Base-by-base conservation (phyloP, 306 rosid species). In the Lathyrus oleraceus region DNA sequence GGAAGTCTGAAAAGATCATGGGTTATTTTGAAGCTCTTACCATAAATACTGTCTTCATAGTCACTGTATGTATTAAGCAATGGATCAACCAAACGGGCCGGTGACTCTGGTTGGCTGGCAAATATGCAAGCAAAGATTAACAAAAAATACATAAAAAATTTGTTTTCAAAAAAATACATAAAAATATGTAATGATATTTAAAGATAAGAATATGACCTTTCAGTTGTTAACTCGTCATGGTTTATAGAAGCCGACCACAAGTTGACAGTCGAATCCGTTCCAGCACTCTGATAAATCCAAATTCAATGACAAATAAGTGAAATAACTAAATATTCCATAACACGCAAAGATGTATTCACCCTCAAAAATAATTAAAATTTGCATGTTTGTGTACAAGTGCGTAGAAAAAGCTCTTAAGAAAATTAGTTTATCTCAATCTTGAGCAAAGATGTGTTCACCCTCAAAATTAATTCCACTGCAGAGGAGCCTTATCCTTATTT, bases 11-110 rank as follows among this genome's bases (percentile, higher is more conserved):
- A 49, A 62, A 52, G 64, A 14, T 67, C 43, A 20, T 9, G 60
- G 57, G 20, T 45, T 14, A 68, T 47, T 1, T 25, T 40, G 49
- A 56, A 70, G 66, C 28, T 21, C 64, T 79, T 81, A 93, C 99
- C 97, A 72, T 87, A 95, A 63, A 95, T 88, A 76, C 92, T 91
- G 81, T 95, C 99, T 83, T 95, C 99, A 65, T 91, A 91, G 80
- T 95, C 96, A 57, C 85, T 88, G 84, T 91, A 95, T 35, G 99
- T 83, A 76, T 85, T 65, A 27, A 95, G 87, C 79, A 91, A 83
- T 8, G 97, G 89, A 77, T 88, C 88, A 62, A 70, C 83, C 86
- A 61, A 71, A 40, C 57, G 67, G 14, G 75, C 80, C 57, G 88
- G 74, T 28, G 91, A 89, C 59, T 91, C 90, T 62, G 82, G 73